phyloP scores from a whole-genome alignment of 495 filamentous ascomycete genomes.

The Annulohypoxylon maeteangense region DNA sequence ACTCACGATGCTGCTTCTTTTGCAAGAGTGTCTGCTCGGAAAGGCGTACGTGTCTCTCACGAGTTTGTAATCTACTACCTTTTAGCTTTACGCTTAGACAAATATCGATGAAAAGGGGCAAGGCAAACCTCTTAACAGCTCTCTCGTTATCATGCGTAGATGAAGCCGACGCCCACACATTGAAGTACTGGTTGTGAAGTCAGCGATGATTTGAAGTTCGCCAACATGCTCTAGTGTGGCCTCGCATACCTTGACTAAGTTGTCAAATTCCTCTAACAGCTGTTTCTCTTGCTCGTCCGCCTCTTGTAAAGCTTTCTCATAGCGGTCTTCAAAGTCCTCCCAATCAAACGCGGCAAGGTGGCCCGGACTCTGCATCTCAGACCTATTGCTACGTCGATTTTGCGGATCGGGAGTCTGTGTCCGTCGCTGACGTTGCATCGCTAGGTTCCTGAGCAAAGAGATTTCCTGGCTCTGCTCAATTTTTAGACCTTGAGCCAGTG shows the following conservation, averaged over 20 bases:
- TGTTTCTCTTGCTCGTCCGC: slow-evolving; percentile 68
- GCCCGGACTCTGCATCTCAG: slow-evolving; percentile 55
- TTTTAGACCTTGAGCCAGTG: slow-evolving; percentile 49
- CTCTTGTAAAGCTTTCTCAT: slow-evolving; percentile 67
- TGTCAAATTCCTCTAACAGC: slow-evolving; percentile 70
- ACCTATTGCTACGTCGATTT: slow-evolving; percentile 46
- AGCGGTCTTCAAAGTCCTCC: slow-evolving; percentile 73
- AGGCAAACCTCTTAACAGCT: slow-evolving; percentile 66
- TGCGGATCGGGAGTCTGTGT: slow-evolving; percentile 43
- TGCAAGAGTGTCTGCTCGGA: slow-evolving; percentile 73
- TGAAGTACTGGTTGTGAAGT: slow-evolving; percentile 66
- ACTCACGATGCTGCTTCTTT: slow-evolving; percentile 79
- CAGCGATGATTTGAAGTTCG: slow-evolving; percentile 32
- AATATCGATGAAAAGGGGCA: not conserved
- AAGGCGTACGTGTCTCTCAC: slow-evolving; percentile 76
- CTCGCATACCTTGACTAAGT: slow-evolving; percentile 66
- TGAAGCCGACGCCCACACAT: slow-evolving; percentile 73
- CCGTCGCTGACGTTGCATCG: slow-evolving; percentile 38
- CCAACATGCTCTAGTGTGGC: not conserved
- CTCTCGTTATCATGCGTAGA: slow-evolving; percentile 75
- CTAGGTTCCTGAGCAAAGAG: slow-evolving; percentile 11
- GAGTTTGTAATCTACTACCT: slow-evolving; percentile 70
- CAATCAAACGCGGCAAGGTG: slow-evolving; percentile 67
- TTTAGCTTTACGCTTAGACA: slow-evolving; percentile 1
- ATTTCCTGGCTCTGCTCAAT: slow-evolving; percentile 52